Evolutionary conservation across 2,329 filamentous ascomycete genomes (phyloP), one percentile per base, ranked within the genome.

Genomic region (Epichloe hybrida): DNA sequence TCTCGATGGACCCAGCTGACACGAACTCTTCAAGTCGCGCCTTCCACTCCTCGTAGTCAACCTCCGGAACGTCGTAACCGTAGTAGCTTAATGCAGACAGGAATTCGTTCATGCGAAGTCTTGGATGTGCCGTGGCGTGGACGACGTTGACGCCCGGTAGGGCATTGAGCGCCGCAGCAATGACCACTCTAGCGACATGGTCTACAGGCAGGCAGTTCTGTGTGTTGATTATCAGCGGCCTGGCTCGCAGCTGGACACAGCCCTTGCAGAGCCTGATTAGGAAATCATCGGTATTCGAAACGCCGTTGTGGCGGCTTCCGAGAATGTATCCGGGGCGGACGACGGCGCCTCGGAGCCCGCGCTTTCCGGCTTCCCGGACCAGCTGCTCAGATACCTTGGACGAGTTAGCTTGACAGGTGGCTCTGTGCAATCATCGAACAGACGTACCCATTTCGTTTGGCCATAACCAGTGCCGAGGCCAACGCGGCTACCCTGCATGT

Each of bases 141-240:
- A 81, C 76, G 5, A 95, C 86, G 53, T 77, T 72, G 3, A 74
- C 64, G 4, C 63, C 59, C 3, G 62, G 56, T 1, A 80, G 73
- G 1, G 82, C 81, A 61, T 83, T 76, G 57, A 95, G 74, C 0
- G 81, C 48, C 5, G 83, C 73, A 0, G 89, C 87, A 17, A 88
- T 80, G 27, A 95, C 84, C 7, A 95, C 79, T n/a, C 80, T 76
- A 1, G 84, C 79, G 37, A 96, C 89, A 57, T 95, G 88, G 55
- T 81, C 81, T 27, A 95, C 89, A 0, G 91, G 90, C 0, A 95
- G 86, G 65, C 84, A 81, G 70, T 96, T 97, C 66, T 96, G 81
- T 0, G 88, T 87, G 71, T 95, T 97, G 64, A 74, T 68, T 58
- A 96, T 94, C 57, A 79, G 76, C 1, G 90, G 91, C 0, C 88